Base-by-base conservation (phyloP, 495 filamentous ascomycete genomes). In the Penicillium canescens region DNA sequence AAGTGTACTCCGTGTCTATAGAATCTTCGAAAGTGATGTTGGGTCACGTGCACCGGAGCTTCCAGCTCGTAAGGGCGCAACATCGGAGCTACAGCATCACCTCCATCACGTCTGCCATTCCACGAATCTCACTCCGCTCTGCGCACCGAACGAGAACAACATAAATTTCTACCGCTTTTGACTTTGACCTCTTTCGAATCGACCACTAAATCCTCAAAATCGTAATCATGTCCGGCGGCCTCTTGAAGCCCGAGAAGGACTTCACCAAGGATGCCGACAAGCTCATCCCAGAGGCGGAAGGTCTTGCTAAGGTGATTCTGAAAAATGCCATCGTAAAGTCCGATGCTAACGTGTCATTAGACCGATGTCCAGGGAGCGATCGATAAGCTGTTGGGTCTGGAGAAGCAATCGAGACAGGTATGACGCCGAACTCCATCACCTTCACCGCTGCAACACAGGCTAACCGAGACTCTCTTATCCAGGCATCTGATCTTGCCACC, bases 401-500 rank as follows among this genome's bases (percentile, higher is more conserved):
- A 98, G 81, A 98, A 98, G 74, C 91, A 97, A 76, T 87, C 94
- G 46, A 84, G 94, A 81, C 94, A 98, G 83, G 92, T 96, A 71
- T 56, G 73, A 50, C 44, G 45, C 50, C 45, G 26, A 53, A 36
- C 50, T 28, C 37, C 41, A 21, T 42, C 44, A 20, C 14, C 37
- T 28, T 46, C 14, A 51, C 39, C 7, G 26, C 44, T 21, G 33
- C 5, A 34, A 21, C 31, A 13, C 12, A 31, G n/a, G 24, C 40
- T 66, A 37, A 66, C 48, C 36, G 9, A 7, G 1, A 20, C 14
- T n/a, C 18, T 38, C 40, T 14, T 33, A 23, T 49, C 45, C 55
- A 96, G 92, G 89, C 92, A 20, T 96, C 92, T 50, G 94, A 98
- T 74, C 84, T 98, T 43, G 86, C 94, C 38, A 96, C 94, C 12